These are phyloP conservation scores for Yamagishiella unicocca DNA, from an alignment of 139 green algal species.

Conservation along the genomic window DNA sequence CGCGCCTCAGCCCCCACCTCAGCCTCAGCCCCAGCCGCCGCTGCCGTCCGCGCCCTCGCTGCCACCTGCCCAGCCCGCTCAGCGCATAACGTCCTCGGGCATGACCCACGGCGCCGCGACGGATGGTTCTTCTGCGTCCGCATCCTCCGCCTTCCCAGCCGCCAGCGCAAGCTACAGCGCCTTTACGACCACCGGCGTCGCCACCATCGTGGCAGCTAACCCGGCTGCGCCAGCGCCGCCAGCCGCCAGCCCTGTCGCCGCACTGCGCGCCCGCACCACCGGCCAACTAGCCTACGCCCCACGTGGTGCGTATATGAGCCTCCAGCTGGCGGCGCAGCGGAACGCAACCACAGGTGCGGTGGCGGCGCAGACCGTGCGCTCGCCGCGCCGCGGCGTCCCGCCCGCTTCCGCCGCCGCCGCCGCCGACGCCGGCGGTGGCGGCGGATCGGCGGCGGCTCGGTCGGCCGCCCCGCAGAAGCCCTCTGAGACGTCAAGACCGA, in stretches of 20 bases:
- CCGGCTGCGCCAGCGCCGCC: neutral
- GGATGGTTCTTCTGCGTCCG: too few species aligned
- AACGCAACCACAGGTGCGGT: neutral
- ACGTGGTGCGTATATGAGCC: constrained; percentile 23
- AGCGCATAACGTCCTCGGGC: too few species aligned
- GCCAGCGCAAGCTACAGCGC: too few species aligned
- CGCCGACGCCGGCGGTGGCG: neutral
- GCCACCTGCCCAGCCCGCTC: too few species aligned
- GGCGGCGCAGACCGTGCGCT: neutral
- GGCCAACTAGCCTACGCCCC: neutral
- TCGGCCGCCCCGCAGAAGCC: neutral
- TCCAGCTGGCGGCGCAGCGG: neutral
- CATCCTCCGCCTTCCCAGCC: too few species aligned
- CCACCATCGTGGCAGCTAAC: neutral
- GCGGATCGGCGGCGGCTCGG: neutral
- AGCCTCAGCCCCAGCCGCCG: too few species aligned
- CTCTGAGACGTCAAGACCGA: neutral
- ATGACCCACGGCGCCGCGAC: too few species aligned
- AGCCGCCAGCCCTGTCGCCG: neutral
- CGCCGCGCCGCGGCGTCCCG: neutral
- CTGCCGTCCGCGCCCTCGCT: too few species aligned
- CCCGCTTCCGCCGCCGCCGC: too few species aligned
- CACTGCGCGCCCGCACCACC: neutral
- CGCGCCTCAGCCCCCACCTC: too few species aligned
- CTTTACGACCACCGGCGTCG: neutral